Base-by-base conservation (phyloP, 306 rosid species). In the Prinsepia uniflora region DNA sequence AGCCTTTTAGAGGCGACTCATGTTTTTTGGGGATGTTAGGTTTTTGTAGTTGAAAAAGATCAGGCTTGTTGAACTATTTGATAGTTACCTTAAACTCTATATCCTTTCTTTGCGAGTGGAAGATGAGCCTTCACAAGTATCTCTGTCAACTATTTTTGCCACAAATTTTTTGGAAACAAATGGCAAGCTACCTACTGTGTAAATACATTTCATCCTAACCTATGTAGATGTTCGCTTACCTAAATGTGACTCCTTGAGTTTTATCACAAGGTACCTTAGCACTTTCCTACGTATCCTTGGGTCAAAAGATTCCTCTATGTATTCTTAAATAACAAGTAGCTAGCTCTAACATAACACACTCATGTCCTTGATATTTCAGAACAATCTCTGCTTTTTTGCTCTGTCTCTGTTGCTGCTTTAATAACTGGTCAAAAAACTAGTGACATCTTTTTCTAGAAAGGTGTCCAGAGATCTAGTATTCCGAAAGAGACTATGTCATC, bases 181-280 rank as follows among this genome's bases (percentile, higher is more conserved):
- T 0, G 98, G 98, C 10, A 94, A 67, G 0, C 82, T 46, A 0
- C 90, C 94, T 0, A 85, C 88, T 0, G 86, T 84, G 13, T 42
- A 93, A 3, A 93, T 68, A 52, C 80, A 84, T 55, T 88, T 93
- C 9, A 86, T 65, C 0, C 98, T 97, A 71, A 90, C 98, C 1
- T 80, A 93, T 0, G 90, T 94, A 0, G 86, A 79, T 0, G 1
- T 6, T 4, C 84, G 82, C 5, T 24, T 76, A 0, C 86, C 91
- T 6, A 93, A 8, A 0, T 64, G 53, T 0, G 89, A 60, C 4
- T 74, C 81, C 0, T 6, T 4, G 5, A 82, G 68, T 39, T 41
- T 1, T 0, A 7, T 2, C 0, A 73, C 68, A 0, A 93, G 53
- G 42, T 71, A 72, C 0, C 0, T 43, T 0, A 90, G 68, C 0